These are phyloP conservation scores for Kodamaea anthophila DNA, from an alignment of 1,139 yeast species.

Conservation along the genomic window DNA sequence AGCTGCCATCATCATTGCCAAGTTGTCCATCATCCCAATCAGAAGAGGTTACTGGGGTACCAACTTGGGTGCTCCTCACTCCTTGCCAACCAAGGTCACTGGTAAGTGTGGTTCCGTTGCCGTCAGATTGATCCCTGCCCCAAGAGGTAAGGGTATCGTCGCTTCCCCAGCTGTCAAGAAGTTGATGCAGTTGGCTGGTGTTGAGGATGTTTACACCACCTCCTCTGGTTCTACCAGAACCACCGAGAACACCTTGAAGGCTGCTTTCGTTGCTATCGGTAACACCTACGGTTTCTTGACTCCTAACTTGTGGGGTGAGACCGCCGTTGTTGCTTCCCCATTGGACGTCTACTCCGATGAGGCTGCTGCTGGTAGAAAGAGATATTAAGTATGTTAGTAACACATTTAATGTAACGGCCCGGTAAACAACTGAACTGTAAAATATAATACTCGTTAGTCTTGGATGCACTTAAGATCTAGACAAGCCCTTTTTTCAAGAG, in stretches of 20 bases:
- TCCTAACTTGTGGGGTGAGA: constrained; percentile 96
- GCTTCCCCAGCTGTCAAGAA: constrained; percentile 99
- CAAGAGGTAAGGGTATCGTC: constrained; percentile 99
- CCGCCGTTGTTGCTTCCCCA: constrained; percentile 84
- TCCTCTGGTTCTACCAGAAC: constrained; percentile 99
- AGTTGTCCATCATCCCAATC: constrained; percentile 97
- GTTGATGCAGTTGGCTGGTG: constrained; percentile 98
- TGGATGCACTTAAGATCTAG: too few species aligned
- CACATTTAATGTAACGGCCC: not conserved
- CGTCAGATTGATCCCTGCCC: constrained; percentile 99
- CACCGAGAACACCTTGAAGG: constrained; percentile 99
- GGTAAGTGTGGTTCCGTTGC: constrained; percentile 99
- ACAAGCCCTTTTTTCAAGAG: too few species aligned
- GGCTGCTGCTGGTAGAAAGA: constrained; percentile 71
- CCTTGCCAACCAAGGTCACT: constrained; percentile 95
- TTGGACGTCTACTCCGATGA: constrained; percentile 89
- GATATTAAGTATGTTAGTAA: constrained; percentile 44
- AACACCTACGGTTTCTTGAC: constrained; percentile 99
- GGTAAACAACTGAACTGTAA: not conserved
- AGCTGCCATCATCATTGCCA: constrained; percentile 99
- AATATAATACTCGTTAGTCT: too few species aligned
- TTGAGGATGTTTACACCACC: constrained; percentile 98
- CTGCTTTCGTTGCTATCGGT: constrained; percentile 98
- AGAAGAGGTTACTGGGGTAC: constrained; percentile 99
- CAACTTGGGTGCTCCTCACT: constrained; percentile 99